Percentiles rank a stretch among this genome's conserved stretches.
Evolutionary conservation across 768 basidiomycete genomes (phyloP).

Genomic region (Steccherinum ochraceum): DNA sequence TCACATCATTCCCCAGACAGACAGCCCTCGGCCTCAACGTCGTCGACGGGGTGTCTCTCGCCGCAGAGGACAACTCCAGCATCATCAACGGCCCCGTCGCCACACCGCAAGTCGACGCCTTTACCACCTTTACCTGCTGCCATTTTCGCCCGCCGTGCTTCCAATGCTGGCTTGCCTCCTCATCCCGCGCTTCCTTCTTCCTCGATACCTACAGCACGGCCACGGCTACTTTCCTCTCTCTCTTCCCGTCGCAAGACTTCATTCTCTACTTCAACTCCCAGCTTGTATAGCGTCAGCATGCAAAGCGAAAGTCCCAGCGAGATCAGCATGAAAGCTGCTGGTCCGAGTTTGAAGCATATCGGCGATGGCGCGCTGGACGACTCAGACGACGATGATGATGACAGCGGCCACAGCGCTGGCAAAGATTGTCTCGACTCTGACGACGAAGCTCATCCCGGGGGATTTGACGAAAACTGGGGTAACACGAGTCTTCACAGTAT

Average conservation of each 20-base stretch:
- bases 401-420: constrained; percentile 32
- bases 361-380: constrained; percentile 78
- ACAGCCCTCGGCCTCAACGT: constrained; percentile 4
- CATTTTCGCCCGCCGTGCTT: constrained; percentile 16
- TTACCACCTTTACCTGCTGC: constrained; percentile 16
- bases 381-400: constrained; percentile 50
- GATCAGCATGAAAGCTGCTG: constrained; percentile 11
- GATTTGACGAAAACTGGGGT: not conserved
- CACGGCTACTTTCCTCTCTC: constrained; percentile 12
- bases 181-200: not conserved
- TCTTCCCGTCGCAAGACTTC: constrained; percentile 39
- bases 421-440: constrained; percentile 1
- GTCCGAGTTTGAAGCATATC: constrained; percentile 48
- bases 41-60: constrained; percentile 13
- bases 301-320: constrained; percentile 28
- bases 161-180: constrained; percentile 5
- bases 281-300: constrained; percentile 24
- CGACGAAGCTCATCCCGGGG: not conserved
- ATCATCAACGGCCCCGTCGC: constrained; percentile 20
- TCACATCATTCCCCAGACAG: not conserved
- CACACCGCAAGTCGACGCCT: constrained; percentile 11
- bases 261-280: constrained; percentile 28
- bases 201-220: constrained; percentile 10
- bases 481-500: not conserved
- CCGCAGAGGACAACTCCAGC: constrained; percentile 16